Evolutionary conservation across 805 yeast genomes (phyloP), one percentile per base, ranked within the genome.

Genomic region (Kuraishia ogatae): DNA sequence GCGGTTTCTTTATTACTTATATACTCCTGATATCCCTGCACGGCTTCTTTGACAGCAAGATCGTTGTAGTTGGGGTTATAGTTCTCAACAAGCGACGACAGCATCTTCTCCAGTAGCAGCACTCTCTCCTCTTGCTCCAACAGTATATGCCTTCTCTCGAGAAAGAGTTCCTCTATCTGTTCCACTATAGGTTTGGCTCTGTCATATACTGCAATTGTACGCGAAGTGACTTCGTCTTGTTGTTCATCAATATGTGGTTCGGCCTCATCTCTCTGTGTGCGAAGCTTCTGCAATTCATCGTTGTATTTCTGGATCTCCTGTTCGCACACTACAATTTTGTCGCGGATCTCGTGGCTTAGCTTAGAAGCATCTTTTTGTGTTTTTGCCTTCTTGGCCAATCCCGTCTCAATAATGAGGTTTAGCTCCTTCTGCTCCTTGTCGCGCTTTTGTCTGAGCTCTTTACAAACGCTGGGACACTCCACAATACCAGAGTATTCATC

Each of bases 41-140:
- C 84, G 1, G 92, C 84, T 21, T 74, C 78, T 66, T 89, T 89
- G 20, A 92, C 97, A 0, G 92, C 96, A 7, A 83, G 81, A 69
- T 92, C 97, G 65, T 92, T 90, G 71, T 90, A 82, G 62, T 90
- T 87, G 51, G 87, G 89, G 62, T 90, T 89, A 68, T 87, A 91
- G n/a, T 79, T 78, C 2, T 73, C 64, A 8, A 75, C 66, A 69
- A 92, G 72, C 4, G 69, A 68, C 1, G 69, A 66, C 52, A 89
- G 64, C 19, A 87, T 74, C 2, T 55, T 51, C 58, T 82, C 85
- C 56, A 86, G 65, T 6, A 49, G 13, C 19, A 23, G 2, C 17
- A 65, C 64, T 13, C 59, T 57, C 53, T 68, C 71, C 21, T 69
- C 60, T 46, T 64, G 43, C 17, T 35, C 43, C 43, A 35, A 15